Evolutionary conservation across 331 rosid species (phyloP).

Genomic region (Quercus lobata): DNA sequence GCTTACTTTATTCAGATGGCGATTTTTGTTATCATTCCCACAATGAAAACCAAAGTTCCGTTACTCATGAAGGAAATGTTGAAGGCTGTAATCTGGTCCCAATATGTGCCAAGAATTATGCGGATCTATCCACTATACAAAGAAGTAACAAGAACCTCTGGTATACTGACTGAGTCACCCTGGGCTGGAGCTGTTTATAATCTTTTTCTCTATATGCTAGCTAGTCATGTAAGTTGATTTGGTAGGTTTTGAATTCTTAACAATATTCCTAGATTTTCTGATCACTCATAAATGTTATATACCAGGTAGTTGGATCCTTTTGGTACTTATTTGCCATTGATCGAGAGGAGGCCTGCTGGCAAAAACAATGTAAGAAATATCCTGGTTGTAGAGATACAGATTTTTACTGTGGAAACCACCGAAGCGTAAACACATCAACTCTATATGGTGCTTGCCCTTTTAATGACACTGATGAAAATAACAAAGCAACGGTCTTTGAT

Average conservation of each 20-base stretch:
- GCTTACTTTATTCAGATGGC: slow-evolving; percentile 37
- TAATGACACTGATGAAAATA: slow-evolving; percentile 15
- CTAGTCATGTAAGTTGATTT: slow-evolving; percentile 69
- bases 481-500: slow-evolving; percentile 26
- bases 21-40: slow-evolving; percentile 31
- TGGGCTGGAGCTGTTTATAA: slow-evolving; percentile 92
- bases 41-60: slow-evolving; percentile 19
- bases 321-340: slow-evolving; percentile 85
- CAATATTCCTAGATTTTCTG: slow-evolving; percentile 1
- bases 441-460: slow-evolving; percentile 30
- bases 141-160: slow-evolving; percentile 75
- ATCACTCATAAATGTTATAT: not conserved
- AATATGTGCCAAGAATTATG: slow-evolving; percentile 64
- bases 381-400: not conserved
- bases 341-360: slow-evolving; percentile 59
- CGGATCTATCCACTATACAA: slow-evolving; percentile 56
- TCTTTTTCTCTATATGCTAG: slow-evolving; percentile 82
- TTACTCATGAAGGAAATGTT: slow-evolving; percentile 35
- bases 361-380: not conserved
- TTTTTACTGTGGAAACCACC: slow-evolving; percentile 22
- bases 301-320: slow-evolving; percentile 72
- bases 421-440: rapidly evolving
- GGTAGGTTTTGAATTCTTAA: not conserved
- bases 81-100: slow-evolving; percentile 39
- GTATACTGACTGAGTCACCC: slow-evolving; percentile 80